Percentiles rank a stretch among this genome's conserved stretches.
Evolutionary conservation across 2,329 filamentous ascomycete species (phyloP).

Genomic region (Phyllosticta capitalensis): DNA sequence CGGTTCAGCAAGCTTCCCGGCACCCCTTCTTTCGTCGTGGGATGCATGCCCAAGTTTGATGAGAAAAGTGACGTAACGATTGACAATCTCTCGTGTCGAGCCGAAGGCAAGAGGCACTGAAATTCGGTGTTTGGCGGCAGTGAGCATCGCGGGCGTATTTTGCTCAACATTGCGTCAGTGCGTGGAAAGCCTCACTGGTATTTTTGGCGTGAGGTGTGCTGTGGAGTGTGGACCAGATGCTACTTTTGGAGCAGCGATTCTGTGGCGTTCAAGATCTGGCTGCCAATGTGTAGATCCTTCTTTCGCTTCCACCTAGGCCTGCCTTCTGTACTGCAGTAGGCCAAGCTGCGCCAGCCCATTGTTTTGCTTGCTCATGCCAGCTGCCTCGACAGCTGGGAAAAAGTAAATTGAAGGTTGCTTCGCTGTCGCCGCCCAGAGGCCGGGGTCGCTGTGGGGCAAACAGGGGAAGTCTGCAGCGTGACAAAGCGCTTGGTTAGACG

Average conservation of each 20-base stretch:
- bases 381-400: not conserved
- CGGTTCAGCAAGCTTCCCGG: not conserved
- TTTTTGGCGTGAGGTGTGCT: not conserved
- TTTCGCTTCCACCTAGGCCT: not conserved
- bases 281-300: not conserved
- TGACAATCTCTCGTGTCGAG: not conserved
- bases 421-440: not conserved
- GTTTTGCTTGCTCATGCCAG: not conserved
- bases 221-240: not conserved
- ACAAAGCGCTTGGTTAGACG: not conserved
- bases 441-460: too few relatives aligned
- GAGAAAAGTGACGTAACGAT: not conserved
- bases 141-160: too few relatives aligned
- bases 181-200: not conserved
- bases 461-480: not conserved
- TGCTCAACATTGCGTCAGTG: not conserved
- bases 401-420: not conserved
- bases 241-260: not conserved
- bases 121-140: not conserved
- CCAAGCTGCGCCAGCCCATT: not conserved
- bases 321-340: not conserved
- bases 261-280: not conserved
- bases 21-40: not conserved
- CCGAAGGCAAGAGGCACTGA: not conserved
- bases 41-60: not conserved